Conservation (phyloP, 257 asterid genomes). For the Marsdenia floribunda region DNA sequence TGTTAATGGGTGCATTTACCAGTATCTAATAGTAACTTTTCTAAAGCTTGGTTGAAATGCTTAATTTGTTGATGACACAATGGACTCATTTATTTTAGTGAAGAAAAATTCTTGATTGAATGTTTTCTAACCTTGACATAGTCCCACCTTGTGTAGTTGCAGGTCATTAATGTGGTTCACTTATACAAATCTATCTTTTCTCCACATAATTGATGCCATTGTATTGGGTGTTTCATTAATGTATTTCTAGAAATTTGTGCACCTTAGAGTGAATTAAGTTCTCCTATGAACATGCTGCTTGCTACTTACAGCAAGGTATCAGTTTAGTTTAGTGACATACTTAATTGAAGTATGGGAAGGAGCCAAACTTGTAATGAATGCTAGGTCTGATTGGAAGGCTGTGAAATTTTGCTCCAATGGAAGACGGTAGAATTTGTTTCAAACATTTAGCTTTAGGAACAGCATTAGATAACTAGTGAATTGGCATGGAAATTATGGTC, state of each 20-base stretch:
- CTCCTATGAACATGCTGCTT: background rate
- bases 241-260: background rate
- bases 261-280: background rate
- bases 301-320: background rate
- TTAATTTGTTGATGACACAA: background rate
- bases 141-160: background rate
- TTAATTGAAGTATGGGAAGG: no score
- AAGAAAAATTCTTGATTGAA: background rate
- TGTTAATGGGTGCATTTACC: background rate
- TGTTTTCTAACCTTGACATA: background rate
- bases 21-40: background rate
- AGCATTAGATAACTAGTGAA: background rate
- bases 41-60: background rate
- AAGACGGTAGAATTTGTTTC: background rate
- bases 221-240: background rate
- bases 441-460: background rate
- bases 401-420: background rate
- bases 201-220: background rate
- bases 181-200: background rate
- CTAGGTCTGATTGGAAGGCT: background rate
- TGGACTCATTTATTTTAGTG: background rate
- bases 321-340: no score
- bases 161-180: conserved; percentile 3
- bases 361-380: background rate
- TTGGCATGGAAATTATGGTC: background rate